Conservation (phyloP, 2,329 filamentous ascomycete genomes). For the Colletotrichum tropicicola region DNA sequence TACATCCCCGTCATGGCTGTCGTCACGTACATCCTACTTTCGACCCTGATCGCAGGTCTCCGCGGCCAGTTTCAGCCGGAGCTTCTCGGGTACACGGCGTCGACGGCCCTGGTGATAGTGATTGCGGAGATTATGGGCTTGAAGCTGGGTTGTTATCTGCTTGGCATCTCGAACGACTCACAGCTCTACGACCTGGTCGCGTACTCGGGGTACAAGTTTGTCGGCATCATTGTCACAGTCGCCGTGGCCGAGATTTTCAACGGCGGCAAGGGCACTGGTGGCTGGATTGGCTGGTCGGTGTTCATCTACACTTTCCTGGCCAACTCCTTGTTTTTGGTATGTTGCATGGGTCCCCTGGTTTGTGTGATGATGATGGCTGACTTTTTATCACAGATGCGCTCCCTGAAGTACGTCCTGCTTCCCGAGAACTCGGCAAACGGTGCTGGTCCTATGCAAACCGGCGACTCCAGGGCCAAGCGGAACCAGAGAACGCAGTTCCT, state of each 20-base stretch:
- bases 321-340: slow-evolving; percentile 93
- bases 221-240: slow-evolving; percentile 90
- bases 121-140: slow-evolving; percentile 88
- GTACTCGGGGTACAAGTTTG: slow-evolving; percentile 98
- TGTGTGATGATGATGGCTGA: slow-evolving; percentile 14
- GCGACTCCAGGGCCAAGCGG: slow-evolving; percentile 82
- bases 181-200: slow-evolving; percentile 94
- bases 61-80: slow-evolving; percentile 94
- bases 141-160: slow-evolving; percentile 91
- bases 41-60: slow-evolving; percentile 88
- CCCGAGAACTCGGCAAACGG: slow-evolving; percentile 79
- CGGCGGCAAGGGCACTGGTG: slow-evolving; percentile 81
- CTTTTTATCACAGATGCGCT: slow-evolving; percentile 75
- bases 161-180: slow-evolving; percentile 93
- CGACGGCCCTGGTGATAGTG: slow-evolving; percentile 83
- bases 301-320: slow-evolving; percentile 94
- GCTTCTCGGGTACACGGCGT: slow-evolving; percentile 88
- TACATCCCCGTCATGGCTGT: slow-evolving; percentile 99
- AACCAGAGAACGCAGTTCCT: slow-evolving; percentile 91
- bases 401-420: slow-evolving; percentile 92
- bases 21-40: slow-evolving; percentile 96
- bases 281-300: slow-evolving; percentile 87
- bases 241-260: slow-evolving; percentile 84
- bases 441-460: slow-evolving; percentile 68
- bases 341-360: slow-evolving; percentile 40